Conservation (phyloP, 805 yeast species). For the Schizosaccharomyces lindneri region DNA sequence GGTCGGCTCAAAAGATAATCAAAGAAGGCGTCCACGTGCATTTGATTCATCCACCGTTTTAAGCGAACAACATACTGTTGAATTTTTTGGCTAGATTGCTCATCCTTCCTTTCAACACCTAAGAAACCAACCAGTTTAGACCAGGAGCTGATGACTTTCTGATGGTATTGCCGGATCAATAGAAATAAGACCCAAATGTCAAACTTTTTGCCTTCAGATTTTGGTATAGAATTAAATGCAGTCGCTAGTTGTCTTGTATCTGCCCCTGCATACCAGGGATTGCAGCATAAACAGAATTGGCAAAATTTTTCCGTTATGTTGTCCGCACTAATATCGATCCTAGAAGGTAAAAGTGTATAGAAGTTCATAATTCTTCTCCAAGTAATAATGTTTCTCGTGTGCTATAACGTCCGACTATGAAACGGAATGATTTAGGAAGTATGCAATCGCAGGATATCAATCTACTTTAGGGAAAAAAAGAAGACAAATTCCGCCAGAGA, state of each 20-base stretch:
- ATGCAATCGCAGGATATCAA: too few relatives aligned
- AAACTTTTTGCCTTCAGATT: constrained; percentile 7
- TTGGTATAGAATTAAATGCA: constrained; percentile 7
- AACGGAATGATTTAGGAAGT: too few relatives aligned
- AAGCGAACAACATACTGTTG: constrained; percentile 8
- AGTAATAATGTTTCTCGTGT: too few relatives aligned
- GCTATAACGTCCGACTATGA: too few relatives aligned
- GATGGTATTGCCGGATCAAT: constrained; percentile 6
- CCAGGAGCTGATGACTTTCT: constrained; percentile 8
- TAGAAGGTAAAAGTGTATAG: not conserved
- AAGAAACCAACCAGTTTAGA: constrained; percentile 7
- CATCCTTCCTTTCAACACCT: constrained; percentile 8
- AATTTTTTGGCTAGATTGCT: constrained; percentile 7
- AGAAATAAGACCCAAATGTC: constrained; percentile 4
- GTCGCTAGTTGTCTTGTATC: constrained; percentile 5
- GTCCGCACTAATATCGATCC: not conserved
- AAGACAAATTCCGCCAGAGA: too few relatives aligned
- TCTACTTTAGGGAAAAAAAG: too few relatives aligned
- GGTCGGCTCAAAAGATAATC: constrained; percentile 7
- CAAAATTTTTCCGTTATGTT: not conserved
- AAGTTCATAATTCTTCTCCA: not conserved
- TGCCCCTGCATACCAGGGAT: not conserved
- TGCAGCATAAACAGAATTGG: constrained; percentile 1
- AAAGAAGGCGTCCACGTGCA: constrained; percentile 9
- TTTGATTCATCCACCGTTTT: constrained; percentile 9